Conservation (phyloP, 108 stramenopile genomes). For the Fragilaria crotonensis region DNA sequence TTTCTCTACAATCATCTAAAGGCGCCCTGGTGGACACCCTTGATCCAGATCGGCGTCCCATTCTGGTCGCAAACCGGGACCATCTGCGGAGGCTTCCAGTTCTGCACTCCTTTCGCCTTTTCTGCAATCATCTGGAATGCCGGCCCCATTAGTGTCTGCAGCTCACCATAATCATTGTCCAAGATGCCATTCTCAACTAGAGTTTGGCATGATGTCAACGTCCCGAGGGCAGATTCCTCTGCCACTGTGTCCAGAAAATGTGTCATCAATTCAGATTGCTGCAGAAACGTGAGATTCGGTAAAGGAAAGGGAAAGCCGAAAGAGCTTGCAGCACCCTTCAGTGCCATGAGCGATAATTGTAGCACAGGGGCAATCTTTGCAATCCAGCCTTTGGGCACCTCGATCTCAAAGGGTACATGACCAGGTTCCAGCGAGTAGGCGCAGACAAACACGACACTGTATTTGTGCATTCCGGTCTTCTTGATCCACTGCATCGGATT, state of each 20-base stretch:
- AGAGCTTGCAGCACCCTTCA: not conserved
- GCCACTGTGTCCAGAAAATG: not conserved
- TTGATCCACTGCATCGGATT: not conserved
- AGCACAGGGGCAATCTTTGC: not conserved
- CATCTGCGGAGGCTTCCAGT: not conserved
- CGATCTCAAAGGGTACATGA: not conserved
- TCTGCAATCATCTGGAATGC: not conserved
- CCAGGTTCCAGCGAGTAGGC: not conserved
- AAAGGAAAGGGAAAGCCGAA: not conserved
- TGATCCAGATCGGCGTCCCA: not conserved
- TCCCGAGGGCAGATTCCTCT: not conserved
- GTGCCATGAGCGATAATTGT: not conserved
- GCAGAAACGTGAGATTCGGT: not conserved
- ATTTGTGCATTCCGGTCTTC: not conserved
- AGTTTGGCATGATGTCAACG: no score
- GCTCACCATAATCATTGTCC: not conserved
- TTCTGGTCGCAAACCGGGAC: not conserved
- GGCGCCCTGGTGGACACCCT: no score
- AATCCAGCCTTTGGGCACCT: not conserved
- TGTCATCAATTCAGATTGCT: not conserved
- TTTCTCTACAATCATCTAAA: no score
- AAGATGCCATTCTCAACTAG: not conserved
- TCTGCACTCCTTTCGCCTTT: not conserved
- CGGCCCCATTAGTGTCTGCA: not conserved
- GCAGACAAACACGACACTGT: not conserved